Base-by-base conservation (phyloP, 441 rosid species). In the Breynia disticha region DNA sequence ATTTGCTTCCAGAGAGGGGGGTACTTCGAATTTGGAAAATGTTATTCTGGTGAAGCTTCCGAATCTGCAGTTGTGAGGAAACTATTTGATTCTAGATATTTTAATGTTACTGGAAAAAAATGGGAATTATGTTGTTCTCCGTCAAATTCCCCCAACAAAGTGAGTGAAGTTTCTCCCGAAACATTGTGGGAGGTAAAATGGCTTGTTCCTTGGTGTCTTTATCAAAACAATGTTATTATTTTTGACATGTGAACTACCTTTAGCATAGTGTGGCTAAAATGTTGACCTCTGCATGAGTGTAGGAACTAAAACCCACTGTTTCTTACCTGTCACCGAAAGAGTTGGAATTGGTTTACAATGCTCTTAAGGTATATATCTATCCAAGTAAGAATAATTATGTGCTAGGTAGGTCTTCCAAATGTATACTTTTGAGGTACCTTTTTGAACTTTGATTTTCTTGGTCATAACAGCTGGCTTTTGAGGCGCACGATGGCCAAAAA, bases 401-500 rank as follows among this genome's bases (percentile, higher is more conserved):
- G 51, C 39, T 55, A 52, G 41, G 42, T 58, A 56, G 59, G 51
- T 49, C 49, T 64, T 20, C 46, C 39, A 13, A 13, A 43, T 19
- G 12, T 55, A 35, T 62, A 11, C 49, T 42, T 46, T 54, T 59
- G 60, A 46, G 6, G 16, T 62, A 37, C 56, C 61, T 61, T 28
- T 28, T 64, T 63, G 61, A 63, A 63, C 32, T 21, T 63, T 46
- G 19, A 28, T 62, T 53, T 67, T 75, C n/a, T 67, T 64, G 66
- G 61, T 74, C 65, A 41, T 54, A 67, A 68, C 81, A 93, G 98
- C 75, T 93, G 65, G 98, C 98, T 61, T 93, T 81, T 67, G 83
- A 77, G 79, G 97, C 97, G 54, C 97, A 88, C 71, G 76, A 85
- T 72, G 97, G 97, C 67, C 97, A 86, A 65, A 88, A 66, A 73